These are phyloP conservation scores for Pyricularia sp. DNA, from an alignment of 2,329 filamentous ascomycete genomes.

Conservation along the genomic window DNA sequence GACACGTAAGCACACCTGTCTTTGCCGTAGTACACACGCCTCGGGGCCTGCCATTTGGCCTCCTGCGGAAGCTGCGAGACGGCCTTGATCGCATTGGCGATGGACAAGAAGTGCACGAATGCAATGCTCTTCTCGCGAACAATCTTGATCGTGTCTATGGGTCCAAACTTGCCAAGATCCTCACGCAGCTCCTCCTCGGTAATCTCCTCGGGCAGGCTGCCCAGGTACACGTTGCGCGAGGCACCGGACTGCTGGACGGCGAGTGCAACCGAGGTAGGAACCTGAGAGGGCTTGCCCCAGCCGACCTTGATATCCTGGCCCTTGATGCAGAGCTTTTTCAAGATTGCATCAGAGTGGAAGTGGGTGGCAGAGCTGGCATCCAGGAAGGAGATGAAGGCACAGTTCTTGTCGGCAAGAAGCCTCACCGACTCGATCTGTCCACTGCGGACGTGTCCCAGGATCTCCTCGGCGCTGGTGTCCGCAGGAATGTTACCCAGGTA, in stretches of 20 bases:
- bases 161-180: conserved; percentile 90
- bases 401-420: conserved; percentile 96
- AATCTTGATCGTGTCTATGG: conserved; percentile 95
- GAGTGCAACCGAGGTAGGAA: conserved; percentile 93
- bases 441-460: conserved; percentile 89
- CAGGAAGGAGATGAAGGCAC: conserved; percentile 97
- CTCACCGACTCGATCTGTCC: conserved; percentile 99
- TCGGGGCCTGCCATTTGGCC: conserved; percentile 90
- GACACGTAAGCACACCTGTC: conserved; percentile 97
- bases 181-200: conserved; percentile 88
- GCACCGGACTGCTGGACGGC: conserved; percentile 96
- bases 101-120: conserved; percentile 95
- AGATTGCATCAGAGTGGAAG: conserved; percentile 98
- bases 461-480: conserved; percentile 93
- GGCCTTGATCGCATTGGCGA: conserved; percentile 96
- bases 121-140: conserved; percentile 97
- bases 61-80: conserved; percentile 95
- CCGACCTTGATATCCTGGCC: conserved; percentile 99
- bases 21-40: conserved; percentile 97
- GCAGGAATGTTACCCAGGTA: conserved; percentile 98
- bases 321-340: conserved; percentile 98
- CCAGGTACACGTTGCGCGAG: conserved; percentile 93
- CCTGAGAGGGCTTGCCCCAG: conserved; percentile 97
- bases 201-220: conserved; percentile 84
- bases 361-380: conserved; percentile 96